Evolutionary conservation across 768 basidiomycete genomes (phyloP).

Genomic region (Pholiota conissans): DNA sequence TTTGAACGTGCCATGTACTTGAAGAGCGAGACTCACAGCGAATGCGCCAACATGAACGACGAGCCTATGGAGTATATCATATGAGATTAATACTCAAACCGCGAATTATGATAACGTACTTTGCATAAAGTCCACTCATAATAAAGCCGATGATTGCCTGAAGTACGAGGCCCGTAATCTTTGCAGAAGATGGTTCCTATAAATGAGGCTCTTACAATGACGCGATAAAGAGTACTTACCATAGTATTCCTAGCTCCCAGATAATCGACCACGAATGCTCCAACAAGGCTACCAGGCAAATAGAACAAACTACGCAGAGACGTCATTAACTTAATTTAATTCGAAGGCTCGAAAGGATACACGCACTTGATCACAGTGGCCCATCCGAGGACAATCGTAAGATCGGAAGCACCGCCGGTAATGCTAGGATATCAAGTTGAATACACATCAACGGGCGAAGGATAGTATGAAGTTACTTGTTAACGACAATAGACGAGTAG

Average conservation of each 20-base stretch:
- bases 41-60: constrained; percentile 67
- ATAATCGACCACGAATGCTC: constrained; percentile 75
- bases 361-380: constrained; percentile 78
- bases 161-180: constrained; percentile 66
- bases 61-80: constrained; percentile 35
- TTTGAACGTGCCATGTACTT: background rate
- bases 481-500: constrained; percentile 76
- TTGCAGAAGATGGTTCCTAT: background rate
- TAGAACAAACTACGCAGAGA: constrained; percentile 36
- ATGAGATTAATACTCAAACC: background rate
- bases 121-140: constrained; percentile 80
- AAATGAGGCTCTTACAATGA: background rate
- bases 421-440: too few species aligned
- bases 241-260: constrained; percentile 77
- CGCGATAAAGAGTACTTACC: constrained; percentile 35
- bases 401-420: constrained; percentile 49
- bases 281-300: constrained; percentile 56
- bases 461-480: constrained; percentile 42
- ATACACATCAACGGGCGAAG: background rate
- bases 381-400: constrained; percentile 79
- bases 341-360: background rate
- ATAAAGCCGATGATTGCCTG: constrained; percentile 84
- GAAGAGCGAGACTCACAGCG: constrained; percentile 43
- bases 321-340: background rate
- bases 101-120: too few species aligned